Evolutionary conservation across 2,329 filamentous ascomycete genomes (phyloP), one percentile per base, ranked within the genome.

Genomic region (Cladophialophora carrionii): DNA sequence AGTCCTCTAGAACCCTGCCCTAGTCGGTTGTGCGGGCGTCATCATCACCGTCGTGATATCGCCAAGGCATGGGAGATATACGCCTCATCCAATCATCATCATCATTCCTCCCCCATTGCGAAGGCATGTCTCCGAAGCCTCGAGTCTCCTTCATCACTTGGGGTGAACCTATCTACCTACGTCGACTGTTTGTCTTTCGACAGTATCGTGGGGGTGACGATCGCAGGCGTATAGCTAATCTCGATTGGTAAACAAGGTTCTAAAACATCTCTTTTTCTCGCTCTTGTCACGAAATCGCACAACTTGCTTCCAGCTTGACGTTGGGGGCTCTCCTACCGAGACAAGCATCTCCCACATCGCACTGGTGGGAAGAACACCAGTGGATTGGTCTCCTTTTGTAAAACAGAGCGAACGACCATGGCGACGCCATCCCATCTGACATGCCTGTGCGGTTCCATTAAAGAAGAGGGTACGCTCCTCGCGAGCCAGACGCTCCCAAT

Each of bases 401-500:
- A 29, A 22, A 26, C 22, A 29, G 17, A 22, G 9, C 17, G n/a
- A 14, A 20, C 37, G 10, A 61, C 20, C n/a, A 67, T 67, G 65
- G 31, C 62, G 6, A 48, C 24, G 5, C 31, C 62, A 34, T 55
- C 41, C 2, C 56, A 57, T 17, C 37, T 67, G 14, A 61, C 59
- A 43, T 70, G 68, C 54, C 66, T 59, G 26, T 70, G 68, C 43
- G 63, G 48, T n/a, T 37, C 51, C 20, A 46, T 70, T n/a, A 31
- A 20, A n/a, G 66, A 68, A 24, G 64, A 62, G 26, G 60, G 57
- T 17, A 52, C 55, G n/a, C 49, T 67, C 32, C 64, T 70, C 14
- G 4, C 41, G 4, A 46, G 51, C n/a, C n/a, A 37, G 32, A 51
- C 31, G 14, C 49, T 64, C 10, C 66, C 66, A n/a, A 49, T 64